Percentiles rank a stretch among this genome's conserved stretches.
Evolutionary conservation across 768 basidiomycete species (phyloP).

Genomic region (Agrocybe pediades): DNA sequence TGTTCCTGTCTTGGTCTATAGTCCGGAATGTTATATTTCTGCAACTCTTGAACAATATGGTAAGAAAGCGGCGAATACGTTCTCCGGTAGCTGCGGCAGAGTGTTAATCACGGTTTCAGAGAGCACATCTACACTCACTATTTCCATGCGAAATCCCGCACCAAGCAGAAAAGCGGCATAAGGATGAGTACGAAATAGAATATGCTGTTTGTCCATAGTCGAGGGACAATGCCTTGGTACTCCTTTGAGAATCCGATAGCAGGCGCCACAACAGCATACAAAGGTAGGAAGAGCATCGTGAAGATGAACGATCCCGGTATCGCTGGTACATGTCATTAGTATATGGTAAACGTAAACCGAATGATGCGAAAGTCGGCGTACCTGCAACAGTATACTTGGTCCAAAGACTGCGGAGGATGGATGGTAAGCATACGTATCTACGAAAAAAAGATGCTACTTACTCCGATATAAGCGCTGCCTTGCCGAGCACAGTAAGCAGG

Average conservation of each 20-base stretch:
- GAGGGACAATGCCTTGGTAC: slow-evolving; percentile 86
- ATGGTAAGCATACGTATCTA: background rate
- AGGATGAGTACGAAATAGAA: slow-evolving; percentile 91
- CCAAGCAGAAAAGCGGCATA: slow-evolving; percentile 82
- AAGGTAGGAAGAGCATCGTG: slow-evolving; percentile 92
- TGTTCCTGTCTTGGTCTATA: slow-evolving; percentile 98
- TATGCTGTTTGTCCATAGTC: slow-evolving; percentile 83
- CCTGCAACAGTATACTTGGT: slow-evolving; percentile 98
- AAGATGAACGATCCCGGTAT: slow-evolving; percentile 97
- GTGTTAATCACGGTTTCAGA: slow-evolving; percentile 8
- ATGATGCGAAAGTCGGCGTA: slow-evolving; percentile 29
- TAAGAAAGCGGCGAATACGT: slow-evolving; percentile 93
- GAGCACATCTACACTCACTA: slow-evolving; percentile 60
- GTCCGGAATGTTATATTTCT: slow-evolving; percentile 97
- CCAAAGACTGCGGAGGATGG: slow-evolving; percentile 72
- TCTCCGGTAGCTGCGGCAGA: slow-evolving; percentile 71
- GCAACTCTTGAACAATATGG: slow-evolving; percentile 98
- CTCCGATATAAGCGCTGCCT: slow-evolving; percentile 98
- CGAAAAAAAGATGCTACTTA: slow-evolving; percentile 42
- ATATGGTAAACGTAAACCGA: background rate
- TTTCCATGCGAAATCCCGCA: slow-evolving; percentile 95
- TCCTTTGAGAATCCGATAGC: slow-evolving; percentile 86
- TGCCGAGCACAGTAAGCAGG: slow-evolving; percentile 92
- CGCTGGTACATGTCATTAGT: slow-evolving; percentile 44
- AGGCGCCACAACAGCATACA: slow-evolving; percentile 89